Conservation (phyloP, 768 basidiomycete species). For the Suillus cothurnatus region DNA sequence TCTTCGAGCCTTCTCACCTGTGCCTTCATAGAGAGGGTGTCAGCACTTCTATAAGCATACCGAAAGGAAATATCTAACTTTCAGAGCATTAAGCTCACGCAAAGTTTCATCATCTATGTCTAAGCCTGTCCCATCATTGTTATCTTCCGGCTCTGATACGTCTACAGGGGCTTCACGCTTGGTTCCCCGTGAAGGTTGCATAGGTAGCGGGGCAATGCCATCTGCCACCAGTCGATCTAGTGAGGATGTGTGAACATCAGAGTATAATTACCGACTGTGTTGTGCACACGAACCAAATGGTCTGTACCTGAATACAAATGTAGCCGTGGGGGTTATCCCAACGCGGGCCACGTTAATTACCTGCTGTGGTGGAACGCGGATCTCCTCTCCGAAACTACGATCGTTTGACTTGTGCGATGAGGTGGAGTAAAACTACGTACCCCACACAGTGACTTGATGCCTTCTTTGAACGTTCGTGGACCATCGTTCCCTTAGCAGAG, state of each 20-base stretch:
- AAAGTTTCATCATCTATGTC: conserved; percentile 8
- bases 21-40: conserved; percentile 2
- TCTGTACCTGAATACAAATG: conserved; percentile 16
- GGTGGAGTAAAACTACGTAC: conserved; percentile 7
- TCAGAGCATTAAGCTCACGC: conserved; percentile 7
- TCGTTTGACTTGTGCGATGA: background rate
- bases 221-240: conserved; percentile 13
- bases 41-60: conserved; percentile 21
- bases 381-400: conserved; percentile 11
- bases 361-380: conserved; percentile 1
- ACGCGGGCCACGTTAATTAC: conserved; percentile 2
- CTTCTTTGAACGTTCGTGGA: conserved; percentile 17
- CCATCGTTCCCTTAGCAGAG: conserved; percentile 6
- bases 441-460: conserved; percentile 11
- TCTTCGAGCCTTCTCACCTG: conserved; percentile 9
- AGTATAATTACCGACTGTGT: background rate
- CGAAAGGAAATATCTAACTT: conserved; percentile 4
- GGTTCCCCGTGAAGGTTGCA: conserved; percentile 2
- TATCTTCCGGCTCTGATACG: background rate
- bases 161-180: conserved; percentile 10
- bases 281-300: conserved; percentile 9
- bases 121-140: background rate
- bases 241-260: background rate
- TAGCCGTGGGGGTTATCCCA: conserved; percentile 5
- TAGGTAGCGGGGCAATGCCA: conserved; percentile 2